A percentile compares a stretch with the other conserved stretches of the same genome.
Conservation (phyloP, 306 rosid species). For the Ormosia emarginata region DNA sequence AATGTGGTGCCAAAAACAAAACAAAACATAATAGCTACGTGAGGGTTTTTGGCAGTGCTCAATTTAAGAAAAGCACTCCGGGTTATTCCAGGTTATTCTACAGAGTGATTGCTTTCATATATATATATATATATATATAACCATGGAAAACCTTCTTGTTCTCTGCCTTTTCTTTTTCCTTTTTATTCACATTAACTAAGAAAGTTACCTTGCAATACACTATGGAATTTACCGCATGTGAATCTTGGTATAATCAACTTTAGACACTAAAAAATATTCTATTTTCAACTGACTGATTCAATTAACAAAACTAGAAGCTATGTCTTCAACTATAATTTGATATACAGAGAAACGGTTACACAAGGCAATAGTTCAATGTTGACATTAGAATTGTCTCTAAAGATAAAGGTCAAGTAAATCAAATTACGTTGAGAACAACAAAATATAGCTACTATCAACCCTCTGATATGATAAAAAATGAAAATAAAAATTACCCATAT, state of each 20-base stretch:
- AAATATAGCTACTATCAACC: background rate
- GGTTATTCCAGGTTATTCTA: background rate
- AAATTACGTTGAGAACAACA: background rate
- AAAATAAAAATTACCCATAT: constrained; percentile 1
- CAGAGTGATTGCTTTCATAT: background rate
- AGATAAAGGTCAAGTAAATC: background rate
- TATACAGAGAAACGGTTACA: background rate
- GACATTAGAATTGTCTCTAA: background rate
- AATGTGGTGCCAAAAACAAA: background rate
- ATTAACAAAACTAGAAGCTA: background rate
- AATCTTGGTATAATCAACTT: no score
- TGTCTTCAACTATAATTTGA: background rate
- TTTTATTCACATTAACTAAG: background rate
- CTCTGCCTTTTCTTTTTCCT: background rate
- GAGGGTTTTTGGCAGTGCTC: background rate
- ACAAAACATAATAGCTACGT: background rate
- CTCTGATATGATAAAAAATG: background rate
- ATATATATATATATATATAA: background rate
- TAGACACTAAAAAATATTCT: background rate
- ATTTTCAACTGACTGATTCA: background rate
- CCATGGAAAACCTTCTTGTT: background rate
- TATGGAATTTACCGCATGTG: background rate
- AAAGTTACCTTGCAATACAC: background rate
- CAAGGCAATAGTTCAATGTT: background rate
- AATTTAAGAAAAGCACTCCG: background rate